These are phyloP conservation scores for Sutorius australiensis DNA, from an alignment of 768 basidiomycete genomes.

Conservation along the genomic window DNA sequence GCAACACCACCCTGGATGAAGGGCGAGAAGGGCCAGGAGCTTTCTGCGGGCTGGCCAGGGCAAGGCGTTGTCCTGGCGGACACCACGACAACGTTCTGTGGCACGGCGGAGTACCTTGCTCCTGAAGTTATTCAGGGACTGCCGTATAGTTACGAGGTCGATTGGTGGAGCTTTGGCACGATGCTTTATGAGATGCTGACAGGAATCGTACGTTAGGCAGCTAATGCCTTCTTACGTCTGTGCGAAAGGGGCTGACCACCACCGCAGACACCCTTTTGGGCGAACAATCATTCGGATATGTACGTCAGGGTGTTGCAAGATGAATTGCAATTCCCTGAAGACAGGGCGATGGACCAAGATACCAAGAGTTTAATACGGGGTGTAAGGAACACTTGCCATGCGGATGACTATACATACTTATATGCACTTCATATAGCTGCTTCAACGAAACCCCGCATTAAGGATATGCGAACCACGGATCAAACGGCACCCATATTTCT, in stretches of 20 bases:
- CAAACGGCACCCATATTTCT: slow-evolving; percentile 93
- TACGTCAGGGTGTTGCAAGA: slow-evolving; percentile 90
- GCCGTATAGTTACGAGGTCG: slow-evolving; percentile 89
- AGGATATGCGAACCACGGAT: slow-evolving; percentile 91
- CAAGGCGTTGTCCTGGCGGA: slow-evolving; percentile 50
- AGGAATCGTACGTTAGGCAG: slow-evolving; percentile 63
- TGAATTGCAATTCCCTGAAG: slow-evolving; percentile 85
- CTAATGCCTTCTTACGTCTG: slow-evolving; percentile 11
- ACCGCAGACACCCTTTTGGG: slow-evolving; percentile 84
- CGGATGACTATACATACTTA: slow-evolving; percentile 2
- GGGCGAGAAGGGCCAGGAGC: slow-evolving; percentile 50
- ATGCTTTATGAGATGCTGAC: slow-evolving; percentile 98
- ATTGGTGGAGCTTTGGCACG: slow-evolving; percentile 98
- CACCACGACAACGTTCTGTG: slow-evolving; percentile 84
- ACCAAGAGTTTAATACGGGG: slow-evolving; percentile 95
- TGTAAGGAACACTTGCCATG: slow-evolving; percentile 42
- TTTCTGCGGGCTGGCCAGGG: slow-evolving; percentile 55
- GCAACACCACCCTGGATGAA: slow-evolving; percentile 79
- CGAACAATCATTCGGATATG: slow-evolving; percentile 92
- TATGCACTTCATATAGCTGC: slow-evolving; percentile 49
- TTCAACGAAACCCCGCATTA: slow-evolving; percentile 89
- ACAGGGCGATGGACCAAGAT: slow-evolving; percentile 88
- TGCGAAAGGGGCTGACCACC: slow-evolving; percentile 14
- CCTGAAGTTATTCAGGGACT: slow-evolving; percentile 94
- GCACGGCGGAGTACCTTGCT: slow-evolving; percentile 94